A percentile compares a stretch with the other conserved stretches of the same genome.
Conservation (phyloP, 306 rosid species). For the Cucumis melo region DNA sequence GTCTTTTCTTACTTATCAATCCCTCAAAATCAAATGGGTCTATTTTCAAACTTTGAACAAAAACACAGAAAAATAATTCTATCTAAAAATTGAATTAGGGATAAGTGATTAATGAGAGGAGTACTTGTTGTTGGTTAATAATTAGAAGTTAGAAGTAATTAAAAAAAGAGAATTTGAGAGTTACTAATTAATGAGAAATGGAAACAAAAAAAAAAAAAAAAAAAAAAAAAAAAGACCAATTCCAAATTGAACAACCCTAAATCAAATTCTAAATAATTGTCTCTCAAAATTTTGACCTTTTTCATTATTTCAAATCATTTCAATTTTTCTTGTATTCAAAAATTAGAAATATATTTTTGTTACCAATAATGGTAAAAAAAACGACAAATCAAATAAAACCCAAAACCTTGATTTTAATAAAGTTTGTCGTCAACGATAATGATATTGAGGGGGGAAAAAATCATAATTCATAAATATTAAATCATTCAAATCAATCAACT, state of each 20-base stretch:
- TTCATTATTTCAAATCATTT: not conserved
- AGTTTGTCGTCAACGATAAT: not conserved
- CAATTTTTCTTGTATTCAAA: not conserved
- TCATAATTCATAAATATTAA: not conserved
- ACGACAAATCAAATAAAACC: not conserved
- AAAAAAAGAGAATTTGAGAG: not conserved
- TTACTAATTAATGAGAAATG: not conserved
- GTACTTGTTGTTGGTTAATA: no score
- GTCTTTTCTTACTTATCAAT: not conserved
- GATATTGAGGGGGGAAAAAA: not conserved
- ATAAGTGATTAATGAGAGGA: not conserved
- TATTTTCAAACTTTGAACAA: not conserved
- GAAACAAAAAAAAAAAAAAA: no score
- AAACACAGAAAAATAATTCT: no score
- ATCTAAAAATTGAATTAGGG: not conserved
- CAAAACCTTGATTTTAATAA: not conserved
- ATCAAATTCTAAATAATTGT: not conserved
- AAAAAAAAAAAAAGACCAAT: no score
- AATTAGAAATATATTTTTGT: no score
- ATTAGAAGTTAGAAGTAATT: not conserved
- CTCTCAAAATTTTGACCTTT: not conserved
- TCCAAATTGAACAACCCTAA: not conserved
- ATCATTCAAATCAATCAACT: not conserved
- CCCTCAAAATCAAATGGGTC: not conserved
- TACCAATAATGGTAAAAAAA: not conserved